Base-by-base conservation (phyloP, 495 filamentous ascomycete species). In the Neurospora sp. region DNA sequence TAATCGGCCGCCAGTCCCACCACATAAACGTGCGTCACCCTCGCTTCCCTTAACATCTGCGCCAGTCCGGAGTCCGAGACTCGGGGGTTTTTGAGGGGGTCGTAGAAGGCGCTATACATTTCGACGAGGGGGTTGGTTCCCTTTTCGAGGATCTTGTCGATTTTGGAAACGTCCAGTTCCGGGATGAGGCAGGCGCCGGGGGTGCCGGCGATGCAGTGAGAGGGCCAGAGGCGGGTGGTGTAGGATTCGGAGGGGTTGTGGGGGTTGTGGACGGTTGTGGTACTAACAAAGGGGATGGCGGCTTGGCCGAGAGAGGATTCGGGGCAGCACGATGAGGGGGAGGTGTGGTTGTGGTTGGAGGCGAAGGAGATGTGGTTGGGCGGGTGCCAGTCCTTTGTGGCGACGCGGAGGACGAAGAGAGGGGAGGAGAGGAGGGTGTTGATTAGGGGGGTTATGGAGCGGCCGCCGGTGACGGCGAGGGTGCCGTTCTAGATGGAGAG, bases 341-440 rank as follows among this genome's bases (percentile, higher is more conserved):
- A 61, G 16, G 59, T 22, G 47, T 38, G 39, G 9, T 86, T 75
- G 80, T 98, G 94, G 82, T 94, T 96, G 42, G 83, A 83, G 35
- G 92, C 93, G 81, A 98, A 98, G 45, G 96, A 98, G 80, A 97
- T 87, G 83, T 98, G 96, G 78, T 92, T 80, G 7, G 74, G 73
- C 0, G 96, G 96, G 79, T 98, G 96, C 85, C 87, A 97, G 85
- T 99, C 96, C 77, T 93, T 90, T 35, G 94, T 97, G 68, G 93
- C 93, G 73, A 98, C 83, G 69, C 90, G 92, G 70, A 90, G 76
- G 40, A 84, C 82, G 79, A 97, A 94, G 44, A 80, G 75, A 3
- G 93, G 91, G 38, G 92, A 83, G 1, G 82, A 77, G 37, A 98
- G 89, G 68, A 98, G 90, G 39, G 80, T 73, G 84, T 98, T 98